Conservation (phyloP, 768 basidiomycete species). For the Cystobasidium onofrii region DNA sequence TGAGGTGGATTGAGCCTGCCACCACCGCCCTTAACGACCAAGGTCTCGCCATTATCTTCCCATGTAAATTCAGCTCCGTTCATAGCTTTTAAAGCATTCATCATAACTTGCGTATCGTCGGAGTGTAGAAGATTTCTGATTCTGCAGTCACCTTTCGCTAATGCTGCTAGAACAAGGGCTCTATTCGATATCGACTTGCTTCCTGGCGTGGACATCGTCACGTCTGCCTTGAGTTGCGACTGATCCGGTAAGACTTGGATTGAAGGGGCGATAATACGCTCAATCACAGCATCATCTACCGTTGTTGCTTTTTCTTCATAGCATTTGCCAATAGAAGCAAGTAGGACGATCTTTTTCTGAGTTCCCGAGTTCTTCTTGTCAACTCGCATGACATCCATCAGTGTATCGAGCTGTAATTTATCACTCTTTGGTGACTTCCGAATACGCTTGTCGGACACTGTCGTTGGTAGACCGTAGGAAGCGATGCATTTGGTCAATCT, state of each 20-base stretch:
- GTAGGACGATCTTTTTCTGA: slow-evolving; percentile 86
- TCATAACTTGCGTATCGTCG: slow-evolving; percentile 99
- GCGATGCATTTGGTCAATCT: slow-evolving; percentile 78
- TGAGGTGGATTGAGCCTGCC: slow-evolving; percentile 66
- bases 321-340: slow-evolving; percentile 82
- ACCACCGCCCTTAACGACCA: slow-evolving; percentile 79
- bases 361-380: slow-evolving; percentile 96
- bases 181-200: slow-evolving; percentile 95
- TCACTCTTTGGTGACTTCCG: slow-evolving; percentile 60
- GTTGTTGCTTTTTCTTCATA: slow-evolving; percentile 83
- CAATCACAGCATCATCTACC: slow-evolving; percentile 71
- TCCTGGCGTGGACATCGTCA: slow-evolving; percentile 84
- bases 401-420: slow-evolving; percentile 62
- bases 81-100: slow-evolving; percentile 79
- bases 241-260: slow-evolving; percentile 56
- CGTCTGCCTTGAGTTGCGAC: slow-evolving; percentile 41
- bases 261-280: slow-evolving; percentile 70
- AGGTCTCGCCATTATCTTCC: slow-evolving; percentile 93
- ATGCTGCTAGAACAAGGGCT: slow-evolving; percentile 82
- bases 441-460: slow-evolving; percentile 69
- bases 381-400: slow-evolving; percentile 75
- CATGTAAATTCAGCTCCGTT: slow-evolving; percentile 87
- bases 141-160: slow-evolving; percentile 77
- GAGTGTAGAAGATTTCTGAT: slow-evolving; percentile 87
- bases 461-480: slow-evolving; percentile 80